A percentile compares a stretch with the other conserved stretches of the same genome.
These are phyloP conservation scores for Hyparrhenia diplandra DNA, from an alignment of 176 grass and related monocot genomes.

Conservation along the genomic window DNA sequence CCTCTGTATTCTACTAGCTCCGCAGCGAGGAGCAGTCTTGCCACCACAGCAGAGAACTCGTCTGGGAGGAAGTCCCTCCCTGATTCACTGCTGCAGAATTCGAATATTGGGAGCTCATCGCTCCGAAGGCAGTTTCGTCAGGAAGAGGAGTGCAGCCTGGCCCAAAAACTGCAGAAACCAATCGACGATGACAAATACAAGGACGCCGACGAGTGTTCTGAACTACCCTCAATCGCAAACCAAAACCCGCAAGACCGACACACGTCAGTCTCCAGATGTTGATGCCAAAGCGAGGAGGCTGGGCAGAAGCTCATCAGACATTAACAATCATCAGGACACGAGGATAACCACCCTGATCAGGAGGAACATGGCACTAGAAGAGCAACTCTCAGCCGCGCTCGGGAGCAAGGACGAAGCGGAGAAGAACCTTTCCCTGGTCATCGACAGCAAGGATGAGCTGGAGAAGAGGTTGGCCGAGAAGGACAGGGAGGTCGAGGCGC, in stretches of 20 bases:
- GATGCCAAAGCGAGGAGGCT: conserved; percentile 48
- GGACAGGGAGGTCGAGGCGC: conserved; percentile 52
- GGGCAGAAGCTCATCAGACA: conserved; percentile 50
- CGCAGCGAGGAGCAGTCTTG: conserved; percentile 55
- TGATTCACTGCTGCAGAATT: conserved; percentile 50
- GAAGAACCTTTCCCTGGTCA: conserved; percentile 62
- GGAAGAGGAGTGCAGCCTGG: conserved; percentile 76
- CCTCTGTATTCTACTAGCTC: conserved; percentile 52
- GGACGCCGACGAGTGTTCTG: conserved; percentile 39
- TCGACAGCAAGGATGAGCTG: conserved; percentile 60
- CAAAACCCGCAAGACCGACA: conserved; percentile 21
- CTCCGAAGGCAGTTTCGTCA: conserved; percentile 70
- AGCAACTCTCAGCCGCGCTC: conserved; percentile 46
- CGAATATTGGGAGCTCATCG: conserved; percentile 52
- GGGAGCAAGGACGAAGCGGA: conserved; percentile 60
- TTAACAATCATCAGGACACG: conserved; percentile 56
- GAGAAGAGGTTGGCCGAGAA: conserved; percentile 68
- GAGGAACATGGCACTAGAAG: conserved; percentile 59
- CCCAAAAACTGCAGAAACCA: conserved; percentile 73
- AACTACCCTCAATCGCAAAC: conserved; percentile 30
- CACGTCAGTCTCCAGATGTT: conserved; percentile 24
- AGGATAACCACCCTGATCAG: conserved; percentile 53
- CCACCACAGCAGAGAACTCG: conserved; percentile 56
- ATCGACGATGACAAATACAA: conserved; percentile 74
- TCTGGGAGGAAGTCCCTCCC: conserved; percentile 75